Evolutionary conservation across 179 eudicot species (phyloP).

Genomic region (Carnegiea gigantea): DNA sequence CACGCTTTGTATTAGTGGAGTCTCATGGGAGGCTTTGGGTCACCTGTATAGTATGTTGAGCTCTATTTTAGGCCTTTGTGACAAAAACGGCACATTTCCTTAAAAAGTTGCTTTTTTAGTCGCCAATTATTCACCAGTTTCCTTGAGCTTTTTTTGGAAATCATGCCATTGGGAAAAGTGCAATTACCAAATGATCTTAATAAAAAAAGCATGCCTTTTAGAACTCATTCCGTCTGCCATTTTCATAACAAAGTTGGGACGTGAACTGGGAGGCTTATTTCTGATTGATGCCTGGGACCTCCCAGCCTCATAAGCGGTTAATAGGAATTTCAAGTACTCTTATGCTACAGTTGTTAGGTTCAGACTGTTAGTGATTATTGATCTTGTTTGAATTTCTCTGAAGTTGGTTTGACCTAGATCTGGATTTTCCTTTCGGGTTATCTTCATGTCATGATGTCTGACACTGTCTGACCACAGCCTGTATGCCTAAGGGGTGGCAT

Average conservation of each 20-base stretch:
- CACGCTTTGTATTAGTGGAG: no score
- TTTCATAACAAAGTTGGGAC: neutral
- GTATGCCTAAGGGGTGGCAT: neutral
- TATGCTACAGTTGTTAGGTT: no score
- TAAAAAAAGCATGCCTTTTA: no score
- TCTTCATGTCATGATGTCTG: neutral
- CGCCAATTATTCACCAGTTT: neutral
- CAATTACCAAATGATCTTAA: neutral
- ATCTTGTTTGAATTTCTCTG: neutral
- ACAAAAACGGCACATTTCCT: no score
- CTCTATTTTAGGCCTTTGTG: no score
- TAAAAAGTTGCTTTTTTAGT: no score
- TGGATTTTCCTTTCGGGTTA: neutral
- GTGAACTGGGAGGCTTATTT: no score
- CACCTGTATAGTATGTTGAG: no score
- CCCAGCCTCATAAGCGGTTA: no score
- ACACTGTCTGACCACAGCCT: neutral
- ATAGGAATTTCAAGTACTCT: no score
- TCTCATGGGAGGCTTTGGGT: no score
- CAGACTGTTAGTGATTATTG: neutral
- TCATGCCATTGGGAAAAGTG: neutral
- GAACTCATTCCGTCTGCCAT: neutral
- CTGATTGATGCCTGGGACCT: no score
- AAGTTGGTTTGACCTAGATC: neutral
- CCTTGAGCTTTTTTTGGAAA: neutral